phyloP scores from a whole-genome alignment of 331 rosid genomes.

The Cucumis variabilis region DNA sequence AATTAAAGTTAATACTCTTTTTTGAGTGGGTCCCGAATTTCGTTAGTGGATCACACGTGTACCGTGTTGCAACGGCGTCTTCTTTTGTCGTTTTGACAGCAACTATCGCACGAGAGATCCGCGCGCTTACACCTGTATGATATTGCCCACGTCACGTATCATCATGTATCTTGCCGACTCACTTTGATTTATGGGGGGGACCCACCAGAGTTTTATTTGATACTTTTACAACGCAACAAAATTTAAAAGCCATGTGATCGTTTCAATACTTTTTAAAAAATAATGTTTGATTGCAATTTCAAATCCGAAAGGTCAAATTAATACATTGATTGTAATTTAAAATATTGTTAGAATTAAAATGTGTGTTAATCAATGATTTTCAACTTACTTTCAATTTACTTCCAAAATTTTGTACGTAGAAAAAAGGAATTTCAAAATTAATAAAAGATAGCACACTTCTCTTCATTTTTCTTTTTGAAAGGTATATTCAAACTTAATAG shows the following conservation, averaged over 20 bases:
- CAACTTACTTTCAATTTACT: no score
- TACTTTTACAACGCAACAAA: neutral
- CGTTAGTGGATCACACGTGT: neutral
- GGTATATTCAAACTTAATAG: no score
- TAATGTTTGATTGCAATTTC: neutral
- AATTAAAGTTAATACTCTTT: no score
- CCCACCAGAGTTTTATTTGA: neutral
- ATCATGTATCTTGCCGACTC: neutral
- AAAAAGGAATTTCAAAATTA: no score
- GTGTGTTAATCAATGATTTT: no score
- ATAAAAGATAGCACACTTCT: no score
- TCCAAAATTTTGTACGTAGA: no score
- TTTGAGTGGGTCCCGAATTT: neutral
- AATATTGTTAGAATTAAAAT: no score
- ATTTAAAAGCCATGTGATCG: neutral
- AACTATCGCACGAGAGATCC: neutral
- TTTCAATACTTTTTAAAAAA: neutral
- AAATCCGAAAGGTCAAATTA: neutral
- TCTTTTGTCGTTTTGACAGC: conserved; percentile 9
- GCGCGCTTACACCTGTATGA: neutral
- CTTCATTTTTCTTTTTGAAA: no score
- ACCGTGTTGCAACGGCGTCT: neutral
- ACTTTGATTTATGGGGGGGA: neutral
- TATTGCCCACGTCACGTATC: neutral
- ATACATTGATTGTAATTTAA: neutral